Base-by-base conservation (phyloP, 208 protist species). In the Trypanosoma congolense region DNA sequence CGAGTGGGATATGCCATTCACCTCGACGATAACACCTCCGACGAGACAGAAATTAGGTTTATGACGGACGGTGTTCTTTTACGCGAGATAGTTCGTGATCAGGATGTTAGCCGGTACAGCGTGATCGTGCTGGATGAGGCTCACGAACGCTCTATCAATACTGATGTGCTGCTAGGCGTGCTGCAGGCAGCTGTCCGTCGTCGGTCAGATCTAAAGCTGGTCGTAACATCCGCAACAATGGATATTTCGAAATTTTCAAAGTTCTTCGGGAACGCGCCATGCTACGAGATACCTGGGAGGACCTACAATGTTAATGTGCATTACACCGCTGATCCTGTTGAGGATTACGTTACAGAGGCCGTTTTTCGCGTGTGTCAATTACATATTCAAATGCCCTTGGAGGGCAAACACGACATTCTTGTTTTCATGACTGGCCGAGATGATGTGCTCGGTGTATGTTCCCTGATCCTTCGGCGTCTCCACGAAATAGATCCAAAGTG, bases 91-190 rank as follows among this genome's bases (percentile, higher is more conserved):
- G 77, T 97, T 41, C 62, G 79, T 8, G 93, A 98, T 65, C 70
- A 85, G 1, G 48, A 75, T 14, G 69, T 99, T 9, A 35, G 60
- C 19, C 57, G 44, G 38, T 99, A 99, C 75, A 93, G 76, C 56
- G 86, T 97, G n/a, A 90, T 99, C 42, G 97, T 99, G 30, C 80
- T 99, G 4, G 99, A 99, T 82, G 99, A 99, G 77, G 98, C 98
- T 16, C 98, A 99, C 82, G 98, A 99, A 67, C 74, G 90, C 1
- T 89, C 77, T 12, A 69, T 96, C 6, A 75, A 98, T 70, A 99
- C 98, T 9, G 97, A 99, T 65, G 93, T 99, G 18, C 74, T 99
- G 19, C 97, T 99, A 77, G 97, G 97, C 10, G 80, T 99, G 33
- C 71, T 99, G 31, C 90, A 95, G 60, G 84, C 83, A 9, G 83